These are phyloP conservation scores for Ceratobasidium papillatum DNA, from an alignment of 1,284 basidiomycete species.

Conservation along the genomic window DNA sequence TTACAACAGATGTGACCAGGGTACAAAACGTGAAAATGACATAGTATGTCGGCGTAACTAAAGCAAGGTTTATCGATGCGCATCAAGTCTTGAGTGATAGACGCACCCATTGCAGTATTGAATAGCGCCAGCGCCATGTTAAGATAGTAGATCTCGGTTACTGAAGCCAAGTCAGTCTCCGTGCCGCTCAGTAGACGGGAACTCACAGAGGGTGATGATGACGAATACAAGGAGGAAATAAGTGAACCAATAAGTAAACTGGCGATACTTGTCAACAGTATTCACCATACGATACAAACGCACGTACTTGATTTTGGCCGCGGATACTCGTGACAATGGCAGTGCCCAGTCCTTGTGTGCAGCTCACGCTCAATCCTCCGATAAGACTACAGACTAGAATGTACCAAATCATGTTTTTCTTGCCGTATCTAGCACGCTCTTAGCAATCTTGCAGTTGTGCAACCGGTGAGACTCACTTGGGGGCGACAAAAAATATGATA, in stretches of 20 bases:
- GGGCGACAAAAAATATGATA: slow-evolving; percentile 83
- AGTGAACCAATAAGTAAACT: slow-evolving; percentile 71
- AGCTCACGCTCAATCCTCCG: slow-evolving; percentile 94
- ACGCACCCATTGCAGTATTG: slow-evolving; percentile 88
- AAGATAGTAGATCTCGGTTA: slow-evolving; percentile 94
- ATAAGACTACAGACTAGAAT: slow-evolving; percentile 95
- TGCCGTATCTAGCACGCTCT: slow-evolving; percentile 73
- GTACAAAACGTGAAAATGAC: slow-evolving; percentile 82
- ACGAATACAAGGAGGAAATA: slow-evolving; percentile 90
- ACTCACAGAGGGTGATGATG: slow-evolving; percentile 77
- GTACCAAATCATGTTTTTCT: slow-evolving; percentile 95
- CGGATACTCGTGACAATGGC: slow-evolving; percentile 88
- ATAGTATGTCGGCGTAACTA: slow-evolving; percentile 88
- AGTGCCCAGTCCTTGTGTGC: slow-evolving; percentile 92
- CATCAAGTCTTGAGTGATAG: neutral
- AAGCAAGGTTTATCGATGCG: neutral
- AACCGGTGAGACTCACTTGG: slow-evolving; percentile 63
- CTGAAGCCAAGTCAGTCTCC: slow-evolving; percentile 51
- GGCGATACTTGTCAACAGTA: neutral
- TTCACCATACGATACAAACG: neutral
- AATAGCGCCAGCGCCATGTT: slow-evolving; percentile 97
- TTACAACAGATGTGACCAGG: slow-evolving; percentile 83
- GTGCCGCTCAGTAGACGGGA: neutral
- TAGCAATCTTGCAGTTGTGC: too few species aligned
- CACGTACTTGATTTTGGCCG: slow-evolving; percentile 82